phyloP scores from a whole-genome alignment of 2,329 filamentous ascomycete species.

The Neonectria neomacrospora region DNA sequence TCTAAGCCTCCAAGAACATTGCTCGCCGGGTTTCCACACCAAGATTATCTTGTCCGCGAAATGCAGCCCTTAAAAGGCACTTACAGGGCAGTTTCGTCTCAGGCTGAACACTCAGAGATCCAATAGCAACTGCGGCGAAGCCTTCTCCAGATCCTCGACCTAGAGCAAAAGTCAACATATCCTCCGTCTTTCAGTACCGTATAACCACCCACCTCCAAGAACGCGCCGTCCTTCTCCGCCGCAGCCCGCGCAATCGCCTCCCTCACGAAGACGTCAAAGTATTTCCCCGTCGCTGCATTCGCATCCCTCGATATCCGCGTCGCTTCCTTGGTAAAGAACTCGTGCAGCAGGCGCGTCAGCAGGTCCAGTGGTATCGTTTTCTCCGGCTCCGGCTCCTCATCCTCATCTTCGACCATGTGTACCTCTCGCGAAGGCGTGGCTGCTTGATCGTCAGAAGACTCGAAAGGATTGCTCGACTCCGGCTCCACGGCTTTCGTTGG shows the following conservation, averaged over 20 bases:
- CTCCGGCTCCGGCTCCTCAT: conserved; percentile 51
- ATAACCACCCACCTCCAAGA: conserved; percentile 73
- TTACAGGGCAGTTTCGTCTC: not conserved
- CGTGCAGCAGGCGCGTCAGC: conserved; percentile 79
- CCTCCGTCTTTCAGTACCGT: not conserved
- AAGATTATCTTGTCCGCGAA: not conserved
- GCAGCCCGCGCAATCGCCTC: conserved; percentile 86
- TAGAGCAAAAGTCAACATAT: conserved; percentile 49
- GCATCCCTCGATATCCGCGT: conserved; percentile 82
- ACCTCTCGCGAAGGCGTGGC: conserved; percentile 39
- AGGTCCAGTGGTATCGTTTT: conserved; percentile 76
- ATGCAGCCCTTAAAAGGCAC: not conserved
- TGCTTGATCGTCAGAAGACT: conserved; percentile 47
- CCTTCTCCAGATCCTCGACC: conserved; percentile 90
- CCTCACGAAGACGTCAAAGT: conserved; percentile 90
- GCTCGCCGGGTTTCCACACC: not conserved
- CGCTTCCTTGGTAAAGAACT: conserved; percentile 78
- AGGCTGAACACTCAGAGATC: conserved; percentile 71
- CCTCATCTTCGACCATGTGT: conserved; percentile 43
- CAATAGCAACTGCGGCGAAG: conserved; percentile 84
- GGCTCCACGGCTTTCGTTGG: conserved; percentile 37
- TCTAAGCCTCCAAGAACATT: not conserved
- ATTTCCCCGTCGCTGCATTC: conserved; percentile 80
- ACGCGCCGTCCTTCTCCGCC: conserved; percentile 75
- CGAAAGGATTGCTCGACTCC: conserved; percentile 51